Evolutionary conservation across 495 filamentous ascomycete species (phyloP), one percentile per base, ranked within the genome.

Genomic region (Podospora pseudoanserina): DNA sequence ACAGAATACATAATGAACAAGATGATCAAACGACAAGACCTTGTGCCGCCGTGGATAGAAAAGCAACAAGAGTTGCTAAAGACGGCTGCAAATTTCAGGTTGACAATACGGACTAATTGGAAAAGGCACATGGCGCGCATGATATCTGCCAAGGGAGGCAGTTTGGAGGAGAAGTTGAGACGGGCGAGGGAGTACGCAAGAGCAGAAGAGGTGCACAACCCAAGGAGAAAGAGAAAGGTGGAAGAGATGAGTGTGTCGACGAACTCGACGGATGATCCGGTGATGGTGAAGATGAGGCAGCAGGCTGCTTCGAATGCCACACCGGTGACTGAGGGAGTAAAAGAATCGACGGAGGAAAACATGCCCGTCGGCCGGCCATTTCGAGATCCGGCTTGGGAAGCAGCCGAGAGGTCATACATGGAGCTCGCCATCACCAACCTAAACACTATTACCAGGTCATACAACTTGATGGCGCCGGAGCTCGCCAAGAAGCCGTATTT

Each of bases 1-100:
- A 98, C 96, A 0, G 94, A 97, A 78, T 97, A 97, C 76, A 92
- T 98, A 71, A 90, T 99, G 89, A 99, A 99, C 77, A 96, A 96
- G 80, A 97, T 98, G 75, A 97, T 99, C 69, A 90, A 97, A 79
- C 90, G 91, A 65, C 95, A 99, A 76, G 95, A 91, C 11, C 88
- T 92, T 58, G 88, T 90, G 3, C 90, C 90, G 0, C 90, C 90
- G 0, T 93, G 90, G 96, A 97, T 99, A 61, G 95, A 98, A 77
- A 98, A 97, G 75, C 95, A 99, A 77, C 95, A 97, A 76, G 94
- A 97, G 72, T 81, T 99, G 7, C 83, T 88, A 5, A 87, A 84
- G 65, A 86, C 91, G 15, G 83, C 89, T 6, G 84, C 82, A 57
- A 81, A 84, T 6, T 97, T 99, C 76, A 86, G 95, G 4, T 76